Base-by-base conservation (phyloP, 225 moss, liverwort and hornwort genomes). In the Marchantia paleacea region DNA sequence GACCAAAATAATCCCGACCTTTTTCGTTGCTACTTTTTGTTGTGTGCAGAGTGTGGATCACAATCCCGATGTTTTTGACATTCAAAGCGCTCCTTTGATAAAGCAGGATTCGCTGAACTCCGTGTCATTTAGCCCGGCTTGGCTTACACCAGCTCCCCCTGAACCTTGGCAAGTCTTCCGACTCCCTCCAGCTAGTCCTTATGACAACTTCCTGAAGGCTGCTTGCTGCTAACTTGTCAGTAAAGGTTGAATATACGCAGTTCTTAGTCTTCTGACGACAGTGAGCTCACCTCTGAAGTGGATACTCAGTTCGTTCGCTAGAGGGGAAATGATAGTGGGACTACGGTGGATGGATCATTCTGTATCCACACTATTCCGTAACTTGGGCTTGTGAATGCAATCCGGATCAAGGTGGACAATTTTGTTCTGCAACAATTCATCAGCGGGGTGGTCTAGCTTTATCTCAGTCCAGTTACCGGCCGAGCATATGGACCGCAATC, bases 121-220 rank as follows among this genome's bases (percentile, higher is more conserved):
- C 7, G 75, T 84, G 13, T 77, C 86, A 63, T 80, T 69, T 66
- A 92, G 86, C 69, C 93, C 94, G 76, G 79, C 84, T 60, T 97
- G 97, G 97, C 85, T 97, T 57, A 88, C 89, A 54, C 87, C 93
- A 57, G 87, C 86, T 28, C 82, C 88, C 25, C 83, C 86, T 52
- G 93, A 89, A 73, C 89, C 91, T 20, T 90, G 86, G 84, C 90
- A 90, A 81, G 84, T 82, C 52, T 89, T 97, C 62, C 92, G 89
- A 80, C 87, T 97, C 76, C 97, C 97, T 47, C 94, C 97, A 53
- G 92, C 94, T 77, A 94, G 93, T 83, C 93, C 97, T 26, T 97
- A 94, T 55, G 97, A 97, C 88, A 94, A 97, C 81, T 97, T 97
- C 81, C 84, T 97, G 66, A 94, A 91, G 84, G 97, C 97, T 68